phyloP scores from a whole-genome alignment of 495 filamentous ascomycete genomes.

The Sabuloglossum arenarium region DNA sequence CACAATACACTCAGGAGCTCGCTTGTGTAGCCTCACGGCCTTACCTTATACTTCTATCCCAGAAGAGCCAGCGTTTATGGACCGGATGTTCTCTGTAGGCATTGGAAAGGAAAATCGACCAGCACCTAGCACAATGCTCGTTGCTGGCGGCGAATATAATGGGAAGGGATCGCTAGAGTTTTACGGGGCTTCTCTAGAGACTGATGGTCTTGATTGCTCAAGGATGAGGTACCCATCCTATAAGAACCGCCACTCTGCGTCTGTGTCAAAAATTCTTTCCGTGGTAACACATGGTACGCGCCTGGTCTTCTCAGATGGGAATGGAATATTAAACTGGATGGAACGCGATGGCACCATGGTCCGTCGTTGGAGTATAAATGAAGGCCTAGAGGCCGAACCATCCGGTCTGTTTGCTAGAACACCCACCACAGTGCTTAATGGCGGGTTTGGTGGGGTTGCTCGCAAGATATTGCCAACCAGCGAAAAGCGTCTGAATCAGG shows the following conservation, averaged over 20 bases:
- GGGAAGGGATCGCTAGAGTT: slow-evolving; percentile 77
- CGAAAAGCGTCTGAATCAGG: slow-evolving; percentile 22
- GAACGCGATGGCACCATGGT: slow-evolving; percentile 75
- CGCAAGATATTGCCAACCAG: slow-evolving; percentile 49
- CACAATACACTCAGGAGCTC: slow-evolving; percentile 66
- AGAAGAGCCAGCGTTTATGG: slow-evolving; percentile 27
- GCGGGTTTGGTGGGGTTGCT: slow-evolving; percentile 30
- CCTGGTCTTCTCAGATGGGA: slow-evolving; percentile 65
- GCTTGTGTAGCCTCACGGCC: slow-evolving; percentile 55
- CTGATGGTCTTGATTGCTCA: neutral
- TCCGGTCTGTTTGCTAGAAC: slow-evolving; percentile 15
- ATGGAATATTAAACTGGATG: slow-evolving; percentile 77
- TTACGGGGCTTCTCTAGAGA: slow-evolving; percentile 35
- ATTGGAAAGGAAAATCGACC: slow-evolving; percentile 8
- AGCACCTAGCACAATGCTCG: slow-evolving; percentile 34
- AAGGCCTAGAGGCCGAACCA: slow-evolving; percentile 3
- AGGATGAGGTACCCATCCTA: slow-evolving; percentile 14
- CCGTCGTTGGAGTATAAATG: slow-evolving; percentile 52
- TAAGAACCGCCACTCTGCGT: slow-evolving; percentile 70
- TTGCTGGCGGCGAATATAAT: slow-evolving; percentile 88
- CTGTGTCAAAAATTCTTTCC: slow-evolving; percentile 60
- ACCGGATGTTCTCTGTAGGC: no score
- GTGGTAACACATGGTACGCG: slow-evolving; percentile 69
- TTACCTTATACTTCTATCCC: slow-evolving; percentile 44
- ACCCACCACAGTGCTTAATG: slow-evolving; percentile 17